Conservation (phyloP, 129 eudicot genomes). For the Calendula officinalis region DNA sequence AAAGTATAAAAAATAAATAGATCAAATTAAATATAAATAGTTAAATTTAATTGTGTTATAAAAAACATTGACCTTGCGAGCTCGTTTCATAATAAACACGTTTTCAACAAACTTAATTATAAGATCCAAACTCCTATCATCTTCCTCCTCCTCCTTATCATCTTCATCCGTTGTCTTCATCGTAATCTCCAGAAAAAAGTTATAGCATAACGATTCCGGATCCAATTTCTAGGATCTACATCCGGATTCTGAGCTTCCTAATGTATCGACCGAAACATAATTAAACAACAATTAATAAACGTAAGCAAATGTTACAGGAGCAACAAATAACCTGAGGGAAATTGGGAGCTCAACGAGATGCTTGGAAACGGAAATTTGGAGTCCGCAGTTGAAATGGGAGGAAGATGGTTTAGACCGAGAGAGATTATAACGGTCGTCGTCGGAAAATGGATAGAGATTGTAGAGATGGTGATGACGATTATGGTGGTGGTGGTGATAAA, state of each 20-base stretch:
- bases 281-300: background rate
- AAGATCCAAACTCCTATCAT: slow-evolving; percentile 86
- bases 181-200: slow-evolving; percentile 36
- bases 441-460: background rate
- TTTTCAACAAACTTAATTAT: slow-evolving; percentile 73
- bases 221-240: slow-evolving; percentile 40
- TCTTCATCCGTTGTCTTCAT: slow-evolving; percentile 60
- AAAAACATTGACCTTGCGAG: no score
- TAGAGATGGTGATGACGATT: no score
- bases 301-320: background rate
- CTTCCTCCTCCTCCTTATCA: slow-evolving; percentile 67
- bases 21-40: no score
- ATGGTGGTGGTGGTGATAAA: background rate
- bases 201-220: slow-evolving; percentile 37
- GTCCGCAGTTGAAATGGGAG: slow-evolving; percentile 14
- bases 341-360: slow-evolving; percentile 43
- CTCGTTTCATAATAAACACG: slow-evolving; percentile 72
- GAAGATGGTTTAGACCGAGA: background rate
- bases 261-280: background rate
- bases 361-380: slow-evolving; percentile 36
- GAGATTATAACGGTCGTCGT: slow-evolving; percentile 15
- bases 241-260: slow-evolving; percentile 46
- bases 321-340: slow-evolving; percentile 38
- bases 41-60: no score
- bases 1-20: no score